Conservation (phyloP, 2,329 filamentous ascomycete species). For the Penicillium sp. region DNA sequence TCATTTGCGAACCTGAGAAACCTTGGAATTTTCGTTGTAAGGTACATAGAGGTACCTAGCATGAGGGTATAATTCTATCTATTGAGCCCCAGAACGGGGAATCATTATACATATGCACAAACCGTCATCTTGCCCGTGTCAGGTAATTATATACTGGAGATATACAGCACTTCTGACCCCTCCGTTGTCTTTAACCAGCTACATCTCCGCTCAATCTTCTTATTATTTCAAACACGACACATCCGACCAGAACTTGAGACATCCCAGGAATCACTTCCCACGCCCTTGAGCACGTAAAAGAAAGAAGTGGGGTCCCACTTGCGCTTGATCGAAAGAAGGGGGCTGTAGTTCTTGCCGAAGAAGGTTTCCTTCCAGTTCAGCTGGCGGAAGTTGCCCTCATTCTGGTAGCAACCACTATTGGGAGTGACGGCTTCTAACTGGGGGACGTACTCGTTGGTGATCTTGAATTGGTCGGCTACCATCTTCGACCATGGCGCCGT, state of each 20-base stretch:
- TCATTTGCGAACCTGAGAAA: too few relatives aligned
- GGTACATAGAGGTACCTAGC: too few relatives aligned
- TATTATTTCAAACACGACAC: constrained; percentile 20
- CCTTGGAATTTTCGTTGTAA: too few relatives aligned
- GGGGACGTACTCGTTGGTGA: constrained; percentile 43
- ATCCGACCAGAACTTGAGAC: constrained; percentile 29
- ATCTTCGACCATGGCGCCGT: constrained; percentile 31
- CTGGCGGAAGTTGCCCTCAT: constrained; percentile 45
- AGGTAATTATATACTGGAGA: too few relatives aligned
- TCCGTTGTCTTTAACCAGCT: too few relatives aligned
- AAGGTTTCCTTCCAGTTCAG: constrained; percentile 43
- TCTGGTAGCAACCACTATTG: constrained; percentile 42
- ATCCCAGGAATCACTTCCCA: constrained; percentile 40
- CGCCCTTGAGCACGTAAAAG: constrained; percentile 43
- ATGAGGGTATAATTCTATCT: too few relatives aligned
- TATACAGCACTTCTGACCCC: too few relatives aligned
- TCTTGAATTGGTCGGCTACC: constrained; percentile 34
- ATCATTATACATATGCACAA: too few relatives aligned
- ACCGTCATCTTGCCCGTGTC: too few relatives aligned
- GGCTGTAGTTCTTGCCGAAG: constrained; percentile 44
- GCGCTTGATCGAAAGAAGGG: constrained; percentile 38
- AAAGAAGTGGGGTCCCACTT: constrained; percentile 44
- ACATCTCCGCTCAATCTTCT: too few relatives aligned
- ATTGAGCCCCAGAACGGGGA: too few relatives aligned
- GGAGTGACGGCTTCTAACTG: constrained; percentile 42